Base-by-base conservation (phyloP, 345 rosid genomes). In the Noccaea bulbosa region DNA sequence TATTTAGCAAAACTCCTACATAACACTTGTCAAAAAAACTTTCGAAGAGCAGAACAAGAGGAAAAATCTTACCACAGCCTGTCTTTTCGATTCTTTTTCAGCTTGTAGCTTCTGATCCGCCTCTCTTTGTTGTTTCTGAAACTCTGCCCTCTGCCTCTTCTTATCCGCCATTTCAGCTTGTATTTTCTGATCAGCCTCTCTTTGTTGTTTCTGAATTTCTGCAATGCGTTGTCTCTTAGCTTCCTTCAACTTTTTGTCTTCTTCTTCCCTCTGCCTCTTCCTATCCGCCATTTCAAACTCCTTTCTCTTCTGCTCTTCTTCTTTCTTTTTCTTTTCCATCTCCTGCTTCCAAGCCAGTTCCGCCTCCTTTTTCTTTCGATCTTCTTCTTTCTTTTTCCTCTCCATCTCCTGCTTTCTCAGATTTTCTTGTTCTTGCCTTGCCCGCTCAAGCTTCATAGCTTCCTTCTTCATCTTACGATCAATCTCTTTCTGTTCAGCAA, bases 401-500 rank as follows among this genome's bases (percentile, higher is more conserved):
- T 94, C 82, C 44, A 78, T 67, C 77, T 89, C 91, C 71, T 82
- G 66, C 67, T 86, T 88, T 78, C 72, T 88, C 76, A 74, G 41
- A 54, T 85, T 88, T 79, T 84, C 86, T 68, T 79, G 86, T 91
- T 82, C 94, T 63, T 77, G 65, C 77, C 82, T 92, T 54, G 89
- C 96, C 37, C 98, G 84, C 80, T 88, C 92, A 69, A 83, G 72
- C 78, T 85, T 89, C 82, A 85, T 35, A 68, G 95, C 95, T 66
- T 89, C 96, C 81, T 86, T 95, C 81, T 86, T 85, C 84, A 83
- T 71, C 82, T 82, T 92, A 8, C 96, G 83, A 45, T 95, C 96
- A 76, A 84, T 83, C 71, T 95, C 98, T 79, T 83, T 92, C 80
- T 87, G 83, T 81, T 88, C 92, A 37, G 88, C 92, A 74, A 84